These are phyloP conservation scores for Melampsora americana DNA, from an alignment of 1,284 basidiomycete species.

Conservation along the genomic window DNA sequence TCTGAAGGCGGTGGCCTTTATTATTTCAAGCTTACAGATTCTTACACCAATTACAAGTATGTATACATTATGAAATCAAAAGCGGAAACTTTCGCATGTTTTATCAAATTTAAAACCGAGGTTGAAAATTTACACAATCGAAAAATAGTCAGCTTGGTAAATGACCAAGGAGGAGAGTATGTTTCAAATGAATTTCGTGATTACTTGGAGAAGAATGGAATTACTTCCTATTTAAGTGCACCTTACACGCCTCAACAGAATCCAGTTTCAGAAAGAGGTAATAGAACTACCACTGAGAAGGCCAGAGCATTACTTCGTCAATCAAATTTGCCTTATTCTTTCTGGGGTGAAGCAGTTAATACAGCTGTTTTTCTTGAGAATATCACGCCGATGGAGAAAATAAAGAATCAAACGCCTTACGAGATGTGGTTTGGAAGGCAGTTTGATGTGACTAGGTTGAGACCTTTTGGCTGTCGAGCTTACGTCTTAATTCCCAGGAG, in stretches of 20 bases:
- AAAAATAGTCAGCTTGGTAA: too few relatives aligned
- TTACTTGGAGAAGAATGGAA: too few relatives aligned
- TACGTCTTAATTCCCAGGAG: too few relatives aligned
- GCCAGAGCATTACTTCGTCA: not conserved
- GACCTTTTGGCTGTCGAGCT: not conserved
- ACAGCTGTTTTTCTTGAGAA: constrained; percentile 13
- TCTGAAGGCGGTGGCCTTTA: too few relatives aligned
- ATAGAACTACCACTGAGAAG: not conserved
- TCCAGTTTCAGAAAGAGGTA: too few relatives aligned
- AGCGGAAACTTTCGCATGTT: not conserved
- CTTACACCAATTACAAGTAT: not conserved
- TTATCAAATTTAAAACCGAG: not conserved
- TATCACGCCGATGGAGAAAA: constrained; percentile 3
- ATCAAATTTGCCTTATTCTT: not conserved
- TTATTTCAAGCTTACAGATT: constrained; percentile 24
- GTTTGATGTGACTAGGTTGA: constrained; percentile 3
- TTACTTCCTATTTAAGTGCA: too few relatives aligned
- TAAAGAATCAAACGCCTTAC: not conserved
- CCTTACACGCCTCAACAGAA: too few relatives aligned
- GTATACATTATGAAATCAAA: constrained; percentile 11
- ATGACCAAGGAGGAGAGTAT: too few relatives aligned
- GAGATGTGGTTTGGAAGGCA: not conserved
- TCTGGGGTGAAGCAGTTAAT: not conserved
- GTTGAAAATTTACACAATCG: too few relatives aligned
- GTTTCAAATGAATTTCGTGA: too few relatives aligned